These are phyloP conservation scores for Fusarium neocosmosporiellum DNA, from an alignment of 2,329 filamentous ascomycete genomes.

Conservation along the genomic window DNA sequence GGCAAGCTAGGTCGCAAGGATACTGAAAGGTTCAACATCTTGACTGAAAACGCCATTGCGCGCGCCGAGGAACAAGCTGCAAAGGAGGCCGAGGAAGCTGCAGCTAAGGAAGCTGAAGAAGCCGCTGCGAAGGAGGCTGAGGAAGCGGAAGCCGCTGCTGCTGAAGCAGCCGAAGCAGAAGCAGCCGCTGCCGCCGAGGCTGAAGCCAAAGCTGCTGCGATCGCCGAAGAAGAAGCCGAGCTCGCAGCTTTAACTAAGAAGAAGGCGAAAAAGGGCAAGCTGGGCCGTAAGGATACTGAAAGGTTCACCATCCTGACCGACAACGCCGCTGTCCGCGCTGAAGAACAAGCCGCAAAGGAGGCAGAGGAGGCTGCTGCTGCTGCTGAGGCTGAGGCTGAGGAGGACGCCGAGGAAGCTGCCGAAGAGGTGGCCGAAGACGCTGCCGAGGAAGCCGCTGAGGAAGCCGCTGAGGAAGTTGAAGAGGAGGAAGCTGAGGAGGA, in stretches of 20 bases:
- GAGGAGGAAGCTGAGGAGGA: slow-evolving; percentile 39
- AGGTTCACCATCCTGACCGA: slow-evolving; percentile 20
- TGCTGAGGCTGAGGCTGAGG: slow-evolving; percentile 20
- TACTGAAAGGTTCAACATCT: slow-evolving; percentile 29
- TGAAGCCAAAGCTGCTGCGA: slow-evolving; percentile 50
- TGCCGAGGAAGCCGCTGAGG: slow-evolving; percentile 28
- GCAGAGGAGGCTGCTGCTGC: slow-evolving; percentile 35
- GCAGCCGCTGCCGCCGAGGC: slow-evolving; percentile 14
- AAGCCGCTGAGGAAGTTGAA: slow-evolving; percentile 10
- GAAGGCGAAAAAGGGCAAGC: slow-evolving; percentile 49
- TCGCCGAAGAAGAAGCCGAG: slow-evolving; percentile 49
- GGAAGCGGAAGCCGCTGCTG: slow-evolving; percentile 33
- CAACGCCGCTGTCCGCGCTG: slow-evolving; percentile 26
- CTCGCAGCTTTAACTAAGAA: slow-evolving; percentile 53
- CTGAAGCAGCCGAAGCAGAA: slow-evolving; percentile 39
- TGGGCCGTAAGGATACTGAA: slow-evolving; percentile 39
- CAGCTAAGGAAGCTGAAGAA: slow-evolving; percentile 42
- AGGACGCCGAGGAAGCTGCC: slow-evolving; percentile 10
- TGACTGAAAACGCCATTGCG: slow-evolving; percentile 26
- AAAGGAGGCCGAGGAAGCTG: slow-evolving; percentile 39
- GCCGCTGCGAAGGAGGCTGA: slow-evolving; percentile 36
- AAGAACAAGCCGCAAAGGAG: slow-evolving; percentile 39
- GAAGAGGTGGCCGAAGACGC: slow-evolving; percentile 33
- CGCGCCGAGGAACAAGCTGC: slow-evolving; percentile 36
- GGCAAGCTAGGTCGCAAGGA: slow-evolving; percentile 40